A percentile compares a stretch with the other conserved stretches of the same genome.
phyloP scores from a whole-genome alignment of 2,329 filamentous ascomycete genomes.

The Stagonosporopsis chrysanthemi region DNA sequence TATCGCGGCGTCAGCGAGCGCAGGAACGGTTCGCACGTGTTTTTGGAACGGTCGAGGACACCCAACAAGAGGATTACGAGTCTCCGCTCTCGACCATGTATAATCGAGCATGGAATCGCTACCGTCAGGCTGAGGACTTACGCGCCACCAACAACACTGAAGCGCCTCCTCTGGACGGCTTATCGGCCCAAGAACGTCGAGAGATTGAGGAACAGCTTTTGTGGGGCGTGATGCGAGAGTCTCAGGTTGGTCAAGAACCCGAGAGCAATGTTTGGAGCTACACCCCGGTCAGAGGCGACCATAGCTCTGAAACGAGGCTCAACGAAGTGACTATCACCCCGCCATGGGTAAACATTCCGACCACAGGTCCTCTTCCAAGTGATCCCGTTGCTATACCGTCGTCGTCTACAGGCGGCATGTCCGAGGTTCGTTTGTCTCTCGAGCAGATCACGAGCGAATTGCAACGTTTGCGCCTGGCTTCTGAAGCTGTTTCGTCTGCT shows the following conservation, averaged over 20 bases:
- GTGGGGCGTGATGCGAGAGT: constrained; percentile 44
- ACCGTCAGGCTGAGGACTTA: constrained; percentile 52
- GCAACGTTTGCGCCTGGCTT: constrained; percentile 26
- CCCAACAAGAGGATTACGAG: constrained; percentile 57
- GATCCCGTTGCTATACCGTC: constrained; percentile 11
- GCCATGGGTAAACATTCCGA: constrained; percentile 8
- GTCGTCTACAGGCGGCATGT: constrained; percentile 8
- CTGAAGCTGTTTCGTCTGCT: constrained; percentile 25
- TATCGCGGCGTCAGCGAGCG: constrained; percentile 32
- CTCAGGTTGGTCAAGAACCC: constrained; percentile 25
- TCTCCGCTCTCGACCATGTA: constrained; percentile 59
- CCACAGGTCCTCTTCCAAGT: not conserved
- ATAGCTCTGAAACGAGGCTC: not conserved
- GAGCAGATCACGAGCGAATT: constrained; percentile 29
- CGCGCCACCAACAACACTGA: constrained; percentile 33
- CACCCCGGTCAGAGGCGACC: constrained; percentile 10
- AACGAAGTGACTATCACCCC: constrained; percentile 16
- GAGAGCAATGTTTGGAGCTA: constrained; percentile 36
- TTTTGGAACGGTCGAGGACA: constrained; percentile 57
- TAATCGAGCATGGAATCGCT: constrained; percentile 53
- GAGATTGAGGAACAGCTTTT: constrained; percentile 45
- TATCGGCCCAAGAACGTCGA: constrained; percentile 36
- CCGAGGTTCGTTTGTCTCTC: constrained; percentile 27
- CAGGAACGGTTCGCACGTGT: constrained; percentile 46
- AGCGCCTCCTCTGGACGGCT: constrained; percentile 29